Conservation (phyloP, 179 eudicot genomes). For the Beta macrorhiza region DNA sequence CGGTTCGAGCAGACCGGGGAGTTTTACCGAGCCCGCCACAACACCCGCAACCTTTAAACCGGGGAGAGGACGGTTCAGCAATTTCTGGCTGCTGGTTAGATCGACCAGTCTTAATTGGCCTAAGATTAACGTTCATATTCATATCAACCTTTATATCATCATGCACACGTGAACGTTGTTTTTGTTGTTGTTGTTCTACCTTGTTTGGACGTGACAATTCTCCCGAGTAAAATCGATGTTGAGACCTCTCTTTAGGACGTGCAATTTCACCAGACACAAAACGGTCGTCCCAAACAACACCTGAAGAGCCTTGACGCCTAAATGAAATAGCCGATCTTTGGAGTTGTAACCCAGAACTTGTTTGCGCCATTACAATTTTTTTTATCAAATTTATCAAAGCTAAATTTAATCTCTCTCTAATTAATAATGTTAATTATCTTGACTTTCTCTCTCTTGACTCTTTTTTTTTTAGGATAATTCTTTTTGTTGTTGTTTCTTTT, state of each 20-base stretch:
- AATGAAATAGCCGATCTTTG: constrained; percentile 34
- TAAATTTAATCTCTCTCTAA: neutral
- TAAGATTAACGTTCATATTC: neutral
- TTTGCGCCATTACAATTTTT: constrained; percentile 17
- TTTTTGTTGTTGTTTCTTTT: neutral
- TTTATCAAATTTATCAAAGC: too few species aligned
- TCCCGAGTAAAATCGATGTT: constrained; percentile 15
- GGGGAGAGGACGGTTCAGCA: constrained; percentile 24
- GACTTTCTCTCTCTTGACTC: neutral
- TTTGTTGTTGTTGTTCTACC: neutral
- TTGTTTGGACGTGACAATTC: constrained; percentile 21
- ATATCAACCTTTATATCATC: neutral
- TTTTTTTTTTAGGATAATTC: neutral
- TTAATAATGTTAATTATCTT: too few species aligned
- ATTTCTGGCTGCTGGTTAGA: neutral
- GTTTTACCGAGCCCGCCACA: constrained; percentile 15
- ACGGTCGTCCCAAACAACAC: constrained; percentile 34
- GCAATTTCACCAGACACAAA: constrained; percentile 12
- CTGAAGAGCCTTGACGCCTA: constrained; percentile 37
- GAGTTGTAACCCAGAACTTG: constrained; percentile 17
- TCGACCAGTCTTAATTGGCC: constrained; percentile 17
- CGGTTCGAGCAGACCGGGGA: neutral
- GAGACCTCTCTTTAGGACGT: neutral
- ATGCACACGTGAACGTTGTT: constrained; percentile 1
- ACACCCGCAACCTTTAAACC: constrained; percentile 30